Percentiles rank a stretch among this genome's conserved stretches.
Evolutionary conservation across 202 grass and related monocot genomes (phyloP).

Genomic region (Musa balbisiana): DNA sequence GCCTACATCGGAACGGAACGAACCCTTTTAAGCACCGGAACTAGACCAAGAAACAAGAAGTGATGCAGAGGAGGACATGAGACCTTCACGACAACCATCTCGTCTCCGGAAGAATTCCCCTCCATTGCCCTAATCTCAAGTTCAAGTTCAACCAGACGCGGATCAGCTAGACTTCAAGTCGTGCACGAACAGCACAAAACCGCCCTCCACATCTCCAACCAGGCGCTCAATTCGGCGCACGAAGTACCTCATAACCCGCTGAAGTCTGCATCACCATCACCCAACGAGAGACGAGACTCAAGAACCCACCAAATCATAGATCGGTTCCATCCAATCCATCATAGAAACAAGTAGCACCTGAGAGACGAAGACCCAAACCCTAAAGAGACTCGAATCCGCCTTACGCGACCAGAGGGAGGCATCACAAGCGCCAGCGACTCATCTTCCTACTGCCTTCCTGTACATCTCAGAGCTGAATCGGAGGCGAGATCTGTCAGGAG

Average conservation of each 20-base stretch:
- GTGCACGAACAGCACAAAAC: constrained; percentile 55
- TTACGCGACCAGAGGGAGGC: constrained; percentile 39
- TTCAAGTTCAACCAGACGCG: neutral
- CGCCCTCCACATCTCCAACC: constrained; percentile 58
- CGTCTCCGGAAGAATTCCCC: neutral
- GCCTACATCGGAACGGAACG: neutral
- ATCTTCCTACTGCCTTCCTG: neutral
- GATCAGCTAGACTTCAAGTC: constrained; percentile 72
- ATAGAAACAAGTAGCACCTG: neutral
- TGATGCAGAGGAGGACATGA: neutral
- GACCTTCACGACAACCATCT: neutral
- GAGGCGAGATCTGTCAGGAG: neutral
- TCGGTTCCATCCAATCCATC: neutral
- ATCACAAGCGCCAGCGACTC: constrained; percentile 7
- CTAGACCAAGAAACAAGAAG: neutral
- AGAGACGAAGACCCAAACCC: neutral
- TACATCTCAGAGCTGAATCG: neutral
- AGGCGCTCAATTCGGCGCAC: constrained; percentile 56
- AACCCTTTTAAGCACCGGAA: neutral
- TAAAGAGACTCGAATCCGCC: constrained; percentile 23
- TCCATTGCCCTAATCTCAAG: constrained; percentile 1
- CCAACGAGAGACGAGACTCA: neutral
- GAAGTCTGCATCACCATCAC: constrained; percentile 12
- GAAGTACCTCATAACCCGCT: constrained; percentile 71
- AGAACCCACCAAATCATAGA: neutral